Base-by-base conservation (phyloP, 1,139 yeast genomes). In the Kodamaea ohmeri region DNA sequence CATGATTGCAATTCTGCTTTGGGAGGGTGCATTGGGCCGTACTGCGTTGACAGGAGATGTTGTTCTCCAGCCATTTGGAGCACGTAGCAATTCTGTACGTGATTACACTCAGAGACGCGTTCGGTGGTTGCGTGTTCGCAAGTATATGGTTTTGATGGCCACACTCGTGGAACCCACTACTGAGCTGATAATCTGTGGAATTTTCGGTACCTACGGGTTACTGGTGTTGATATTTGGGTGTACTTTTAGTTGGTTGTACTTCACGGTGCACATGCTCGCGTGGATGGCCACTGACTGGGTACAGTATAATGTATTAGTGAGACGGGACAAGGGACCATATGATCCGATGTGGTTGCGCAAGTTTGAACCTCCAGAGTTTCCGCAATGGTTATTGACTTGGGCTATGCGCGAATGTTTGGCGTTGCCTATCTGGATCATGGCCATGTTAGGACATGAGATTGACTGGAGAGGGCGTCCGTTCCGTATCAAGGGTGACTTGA, bases 141-240 rank as follows among this genome's bases (percentile, higher is more conserved):
- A 84, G 53, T 87, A 85, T 56, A 87, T 88, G 95, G 96, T 88
- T 2, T 63, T 82, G 22, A 80, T 80, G 25, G 96, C 96, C 1
- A 88, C 97, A 0, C 59, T 88, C 38, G 65, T 86, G 19, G 97
- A 88, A 53, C 96, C 97, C 6, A 76, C 92, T 5, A 88, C 96
- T 0, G 97, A 88, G 56, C 75, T 84, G 35, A 49, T 88, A 3
- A 60, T 87, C 2, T 73, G 82, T 50, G 94, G 94, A 0, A 30
- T 76, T 0, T 76, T 73, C 58, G 95, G 96, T 6, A 67, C 83
- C 1, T 76, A 70, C 52, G 83, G 83, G 1, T 47, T 80, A 1
- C 68, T 80, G 14, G 66, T 70, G 3, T 45, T 82, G n/a, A 60
- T 76, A 31, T 61, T 66, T 42, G 46, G 55, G 22, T 50, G 55